phyloP scores from a whole-genome alignment of 306 rosid species.

The Rubus parviflorus region DNA sequence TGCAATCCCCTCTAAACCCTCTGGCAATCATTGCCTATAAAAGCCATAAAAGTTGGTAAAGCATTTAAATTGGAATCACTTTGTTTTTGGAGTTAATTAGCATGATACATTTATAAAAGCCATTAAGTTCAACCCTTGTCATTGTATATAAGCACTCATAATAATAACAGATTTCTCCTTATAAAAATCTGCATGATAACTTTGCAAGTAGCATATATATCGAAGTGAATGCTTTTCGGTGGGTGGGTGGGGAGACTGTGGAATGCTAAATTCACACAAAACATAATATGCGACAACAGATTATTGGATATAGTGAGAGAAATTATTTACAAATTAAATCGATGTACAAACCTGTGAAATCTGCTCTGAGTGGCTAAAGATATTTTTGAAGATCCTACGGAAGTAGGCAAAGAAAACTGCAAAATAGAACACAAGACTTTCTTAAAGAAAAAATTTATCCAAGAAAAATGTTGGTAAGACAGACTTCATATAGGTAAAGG shows the following conservation, averaged over 20 bases:
- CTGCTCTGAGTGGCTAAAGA: slow-evolving; percentile 91
- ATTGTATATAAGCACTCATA: neutral
- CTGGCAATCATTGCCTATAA: slow-evolving; percentile 94
- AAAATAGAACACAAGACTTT: slow-evolving; percentile 6
- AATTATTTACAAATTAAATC: neutral
- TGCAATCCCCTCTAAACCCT: slow-evolving; percentile 86
- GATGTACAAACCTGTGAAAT: slow-evolving; percentile 78
- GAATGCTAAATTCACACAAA: neutral
- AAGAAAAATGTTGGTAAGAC: neutral
- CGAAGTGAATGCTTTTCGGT: neutral
- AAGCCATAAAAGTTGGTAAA: slow-evolving; percentile 10
- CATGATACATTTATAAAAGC: neutral
- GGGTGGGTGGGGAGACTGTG: neutral
- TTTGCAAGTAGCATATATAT: neutral
- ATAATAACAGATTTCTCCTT: neutral
- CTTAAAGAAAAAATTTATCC: slow-evolving; percentile 17
- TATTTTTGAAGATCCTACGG: slow-evolving; percentile 89
- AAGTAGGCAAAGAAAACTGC: slow-evolving; percentile 89
- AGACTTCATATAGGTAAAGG: neutral
- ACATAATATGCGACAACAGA: neutral
- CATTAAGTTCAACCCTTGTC: neutral
- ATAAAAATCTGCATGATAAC: neutral
- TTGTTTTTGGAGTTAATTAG: neutral
- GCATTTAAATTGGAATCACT: neutral
- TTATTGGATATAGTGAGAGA: neutral